Base-by-base conservation (phyloP, 768 basidiomycete genomes). In the Tricholoma bakamatsutake region DNA sequence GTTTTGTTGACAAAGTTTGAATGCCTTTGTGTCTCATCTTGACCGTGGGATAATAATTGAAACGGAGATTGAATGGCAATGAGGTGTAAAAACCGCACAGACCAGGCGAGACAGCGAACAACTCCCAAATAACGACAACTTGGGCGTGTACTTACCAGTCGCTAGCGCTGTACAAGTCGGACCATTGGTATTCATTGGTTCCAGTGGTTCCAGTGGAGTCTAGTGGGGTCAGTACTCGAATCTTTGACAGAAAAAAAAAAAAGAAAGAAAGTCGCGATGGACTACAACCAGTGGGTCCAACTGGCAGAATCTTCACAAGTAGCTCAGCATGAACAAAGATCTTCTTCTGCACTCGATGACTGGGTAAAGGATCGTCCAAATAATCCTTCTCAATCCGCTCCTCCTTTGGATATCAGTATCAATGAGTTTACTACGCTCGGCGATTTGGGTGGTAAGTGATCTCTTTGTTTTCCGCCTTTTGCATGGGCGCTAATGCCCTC, bases 241-340 rank as follows among this genome's bases (percentile, higher is more conserved):
- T 68, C 51, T 67, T 64, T 66, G 69, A 62, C 61, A 58, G 57
- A 62, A 64, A 59, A 65, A 66, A 73, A 70, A 71, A 62, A 68
- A 46, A 30, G 60, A 62, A 67, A 65, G 62, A 66, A 63, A 68
- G 62, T 52, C 63, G 55, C 63, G 21, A 76, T 78, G 76, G 77
- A 78, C 66, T 79, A 76, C 67, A 69, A 60, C 59, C 69, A 71
- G 59, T 79, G 77, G 78, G 70, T 75, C 49, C 72, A 73, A 60
- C 64, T 71, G 53, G 65, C 69, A 57, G 74, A 76, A 28, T 60
- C 67, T 47, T 66, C 67, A 55, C 68, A 69, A 17, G 2, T 46
- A 28, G 45, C 24, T 52, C 68, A 67, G 53, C 69, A 71, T 57
- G 63, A 69, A 40, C 59, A 66, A 46, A 56, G 64, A 42, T 52